Evolutionary conservation across 192 early-diverging fungal genomes (phyloP).

Genomic region (Pecoramyces ruminantium): DNA sequence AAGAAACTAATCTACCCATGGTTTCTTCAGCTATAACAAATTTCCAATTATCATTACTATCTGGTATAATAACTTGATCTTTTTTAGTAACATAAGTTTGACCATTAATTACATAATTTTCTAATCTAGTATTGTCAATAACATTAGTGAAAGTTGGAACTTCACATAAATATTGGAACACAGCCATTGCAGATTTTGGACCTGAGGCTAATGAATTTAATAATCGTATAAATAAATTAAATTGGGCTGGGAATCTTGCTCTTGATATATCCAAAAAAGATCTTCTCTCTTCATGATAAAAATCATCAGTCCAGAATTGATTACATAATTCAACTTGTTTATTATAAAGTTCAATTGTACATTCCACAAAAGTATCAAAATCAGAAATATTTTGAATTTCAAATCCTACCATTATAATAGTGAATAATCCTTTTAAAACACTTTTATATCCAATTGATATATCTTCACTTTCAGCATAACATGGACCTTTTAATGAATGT

Average conservation of each 20-base stretch:
- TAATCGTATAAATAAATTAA: neutral
- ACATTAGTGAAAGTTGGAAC: neutral
- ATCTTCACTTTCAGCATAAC: neutral
- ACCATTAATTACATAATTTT: neutral
- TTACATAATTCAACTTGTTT: neutral
- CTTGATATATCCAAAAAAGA: neutral
- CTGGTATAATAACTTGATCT: neutral
- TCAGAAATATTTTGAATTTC: neutral
- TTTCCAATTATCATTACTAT: neutral
- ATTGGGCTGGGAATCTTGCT: neutral
- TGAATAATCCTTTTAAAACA: neutral
- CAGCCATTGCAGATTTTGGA: neutral
- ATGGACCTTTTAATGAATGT: neutral
- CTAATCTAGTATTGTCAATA: neutral
- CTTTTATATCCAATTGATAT: neutral
- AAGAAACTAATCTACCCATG: neutral
- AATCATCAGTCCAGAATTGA: neutral
- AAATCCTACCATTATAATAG: neutral
- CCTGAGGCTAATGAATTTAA: neutral
- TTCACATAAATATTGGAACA: neutral
- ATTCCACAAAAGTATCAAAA: neutral
- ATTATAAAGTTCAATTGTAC: neutral
- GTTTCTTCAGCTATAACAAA: neutral
- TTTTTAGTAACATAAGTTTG: neutral
- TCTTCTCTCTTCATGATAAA: neutral